These are phyloP conservation scores for Calophaca sinica DNA, from an alignment of 306 rosid species.

Conservation along the genomic window DNA sequence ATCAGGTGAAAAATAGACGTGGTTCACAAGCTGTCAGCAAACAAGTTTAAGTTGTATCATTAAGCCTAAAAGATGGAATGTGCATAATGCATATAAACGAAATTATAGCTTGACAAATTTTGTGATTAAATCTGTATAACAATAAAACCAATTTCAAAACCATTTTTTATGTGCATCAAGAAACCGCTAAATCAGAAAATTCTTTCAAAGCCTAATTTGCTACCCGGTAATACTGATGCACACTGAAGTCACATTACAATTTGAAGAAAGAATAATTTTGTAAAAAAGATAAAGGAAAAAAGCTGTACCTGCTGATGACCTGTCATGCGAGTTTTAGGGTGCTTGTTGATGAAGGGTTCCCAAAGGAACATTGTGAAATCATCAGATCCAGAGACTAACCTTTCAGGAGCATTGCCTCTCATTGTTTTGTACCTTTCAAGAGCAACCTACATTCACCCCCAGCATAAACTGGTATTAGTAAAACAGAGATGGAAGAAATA, in stretches of 20 bases:
- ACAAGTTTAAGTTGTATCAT: constrained; percentile 20
- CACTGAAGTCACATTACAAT: constrained; percentile 37
- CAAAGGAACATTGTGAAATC: constrained; percentile 97
- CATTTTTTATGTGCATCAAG: background rate
- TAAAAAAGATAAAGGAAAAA: background rate
- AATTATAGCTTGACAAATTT: constrained; percentile 1
- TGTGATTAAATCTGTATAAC: constrained; percentile 1
- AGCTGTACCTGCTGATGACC: constrained; percentile 93
- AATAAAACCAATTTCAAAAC: constrained; percentile 30
- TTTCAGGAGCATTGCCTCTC: constrained; percentile 90
- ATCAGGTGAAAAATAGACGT: constrained; percentile 94
- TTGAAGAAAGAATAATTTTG: constrained; percentile 29
- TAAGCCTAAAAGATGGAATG: constrained; percentile 31
- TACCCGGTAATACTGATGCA: constrained; percentile 9
- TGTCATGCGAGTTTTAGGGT: constrained; percentile 90
- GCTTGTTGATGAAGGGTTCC: constrained; percentile 92
- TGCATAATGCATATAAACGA: background rate
- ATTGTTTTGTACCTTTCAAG: constrained; percentile 84
- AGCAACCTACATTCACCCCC: constrained; percentile 69
- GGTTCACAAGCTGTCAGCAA: constrained; percentile 81
- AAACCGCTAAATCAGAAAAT: constrained; percentile 2
- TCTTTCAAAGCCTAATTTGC: constrained; percentile 1
- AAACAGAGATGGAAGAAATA: background rate
- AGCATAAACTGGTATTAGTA: constrained; percentile 12
- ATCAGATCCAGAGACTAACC: constrained; percentile 97